phyloP scores from a whole-genome alignment of 805 yeast genomes.

The Candida stauntonica region DNA sequence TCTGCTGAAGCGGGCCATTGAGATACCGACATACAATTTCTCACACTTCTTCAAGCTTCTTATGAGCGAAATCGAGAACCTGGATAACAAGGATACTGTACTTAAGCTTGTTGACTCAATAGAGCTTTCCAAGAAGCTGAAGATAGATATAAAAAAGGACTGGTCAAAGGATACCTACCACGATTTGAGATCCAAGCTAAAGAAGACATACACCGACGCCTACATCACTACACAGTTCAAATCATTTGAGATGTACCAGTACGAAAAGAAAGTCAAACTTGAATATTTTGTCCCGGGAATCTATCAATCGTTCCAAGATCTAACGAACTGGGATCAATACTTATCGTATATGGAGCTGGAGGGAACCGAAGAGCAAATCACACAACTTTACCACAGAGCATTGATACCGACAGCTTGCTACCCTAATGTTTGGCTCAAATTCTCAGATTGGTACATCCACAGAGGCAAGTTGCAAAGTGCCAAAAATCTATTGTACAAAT shows the following conservation, averaged over 20 bases:
- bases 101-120: conserved; percentile 11
- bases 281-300: conserved; percentile 36
- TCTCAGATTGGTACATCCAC: conserved; percentile 38
- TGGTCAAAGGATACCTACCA: conserved; percentile 15
- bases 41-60: conserved; percentile 40
- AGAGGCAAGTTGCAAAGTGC: conserved; percentile 33
- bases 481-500: conserved; percentile 34
- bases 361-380: conserved; percentile 14
- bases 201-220: conserved; percentile 46
- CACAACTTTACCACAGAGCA: conserved; percentile 44
- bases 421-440: conserved; percentile 46
- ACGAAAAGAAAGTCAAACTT: conserved; percentile 39
- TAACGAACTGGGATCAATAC: conserved; percentile 57
- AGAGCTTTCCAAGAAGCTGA: conserved; percentile 24
- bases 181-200: conserved; percentile 35
- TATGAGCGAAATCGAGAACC: conserved; percentile 30
- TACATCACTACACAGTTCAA: conserved; percentile 54
- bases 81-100: conserved; percentile 10
- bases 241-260: conserved; percentile 44
- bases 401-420: conserved; percentile 42
- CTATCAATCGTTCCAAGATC: conserved; percentile 38
- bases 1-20: conserved; percentile 45
- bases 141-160: conserved; percentile 9
- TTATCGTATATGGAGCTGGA: conserved; percentile 46
- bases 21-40: conserved; percentile 54